Evolutionary conservation across 306 rosid genomes (phyloP).

Genomic region (Rosa multiflora): DNA sequence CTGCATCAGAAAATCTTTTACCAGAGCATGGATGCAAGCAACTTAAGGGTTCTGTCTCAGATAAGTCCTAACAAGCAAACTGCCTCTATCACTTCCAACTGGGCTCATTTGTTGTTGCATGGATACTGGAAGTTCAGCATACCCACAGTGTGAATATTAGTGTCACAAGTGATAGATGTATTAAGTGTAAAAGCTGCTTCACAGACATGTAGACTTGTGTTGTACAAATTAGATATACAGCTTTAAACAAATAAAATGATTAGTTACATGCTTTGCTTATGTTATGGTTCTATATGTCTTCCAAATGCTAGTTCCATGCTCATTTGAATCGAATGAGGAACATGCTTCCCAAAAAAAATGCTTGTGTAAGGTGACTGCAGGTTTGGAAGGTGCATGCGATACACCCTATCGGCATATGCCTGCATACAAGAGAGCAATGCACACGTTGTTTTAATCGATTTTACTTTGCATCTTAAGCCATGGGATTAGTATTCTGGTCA

Average conservation of each 20-base stretch:
- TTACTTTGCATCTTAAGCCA: too few species aligned
- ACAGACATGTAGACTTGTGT: conserved; percentile 23
- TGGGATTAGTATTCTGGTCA: too few species aligned
- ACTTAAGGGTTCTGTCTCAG: conserved; percentile 47
- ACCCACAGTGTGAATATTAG: conserved; percentile 24
- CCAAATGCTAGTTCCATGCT: background rate
- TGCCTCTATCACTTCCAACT: background rate
- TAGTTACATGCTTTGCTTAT: background rate
- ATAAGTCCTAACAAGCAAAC: conserved; percentile 22
- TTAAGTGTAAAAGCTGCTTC: background rate
- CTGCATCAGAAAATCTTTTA: conserved; percentile 65
- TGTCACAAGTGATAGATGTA: background rate
- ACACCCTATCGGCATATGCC: background rate
- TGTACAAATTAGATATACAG: conserved; percentile 1
- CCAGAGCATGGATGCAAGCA: conserved; percentile 78
- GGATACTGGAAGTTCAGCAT: background rate
- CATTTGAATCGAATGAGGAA: background rate
- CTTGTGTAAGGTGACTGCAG: background rate
- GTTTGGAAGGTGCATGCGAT: background rate
- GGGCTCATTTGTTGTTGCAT: background rate
- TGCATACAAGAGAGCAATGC: background rate
- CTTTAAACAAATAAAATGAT: conserved; percentile 11
- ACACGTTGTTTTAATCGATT: background rate
- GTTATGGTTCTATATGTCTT: background rate
- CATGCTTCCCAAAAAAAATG: background rate